Evolutionary conservation across 2,329 filamentous ascomycete genomes (phyloP).

Genomic region (Aschersonia sp.): DNA sequence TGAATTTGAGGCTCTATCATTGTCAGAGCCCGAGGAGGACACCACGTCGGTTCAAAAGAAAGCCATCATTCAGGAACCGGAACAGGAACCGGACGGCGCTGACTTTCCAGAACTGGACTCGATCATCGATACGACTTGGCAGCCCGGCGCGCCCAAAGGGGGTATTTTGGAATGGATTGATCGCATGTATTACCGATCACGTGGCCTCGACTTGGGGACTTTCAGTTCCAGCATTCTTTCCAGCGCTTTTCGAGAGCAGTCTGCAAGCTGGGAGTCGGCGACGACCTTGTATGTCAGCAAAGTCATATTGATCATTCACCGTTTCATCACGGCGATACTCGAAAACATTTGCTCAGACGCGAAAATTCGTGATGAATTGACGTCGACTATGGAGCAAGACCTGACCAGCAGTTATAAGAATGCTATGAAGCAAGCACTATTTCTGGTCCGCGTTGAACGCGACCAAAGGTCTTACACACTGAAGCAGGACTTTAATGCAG

Average conservation of each 20-base stretch:
- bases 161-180: constrained; percentile 12
- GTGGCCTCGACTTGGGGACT: constrained; percentile 5
- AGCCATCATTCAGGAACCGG: background rate
- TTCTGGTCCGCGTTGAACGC: constrained; percentile 38
- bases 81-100: no score
- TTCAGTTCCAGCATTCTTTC: constrained; percentile 25
- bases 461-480: constrained; percentile 29
- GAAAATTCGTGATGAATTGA: constrained; percentile 25
- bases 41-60: background rate
- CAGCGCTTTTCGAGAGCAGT: constrained; percentile 35
- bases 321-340: constrained; percentile 33
- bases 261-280: constrained; percentile 35
- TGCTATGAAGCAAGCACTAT: constrained; percentile 32
- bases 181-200: constrained; percentile 1
- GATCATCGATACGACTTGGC: background rate
- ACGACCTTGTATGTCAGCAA: constrained; percentile 34
- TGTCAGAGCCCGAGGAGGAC: no score
- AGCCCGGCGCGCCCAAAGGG: background rate
- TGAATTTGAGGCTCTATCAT: background rate
- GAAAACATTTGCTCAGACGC: constrained; percentile 26
- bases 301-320: constrained; percentile 34
- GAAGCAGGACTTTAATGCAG: constrained; percentile 37
- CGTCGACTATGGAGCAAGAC: constrained; percentile 27
- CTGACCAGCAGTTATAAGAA: constrained; percentile 28
- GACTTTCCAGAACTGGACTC: constrained; percentile 3